Evolutionary conservation across 306 rosid genomes (phyloP).

Genomic region (Hippophae tibetana): DNA sequence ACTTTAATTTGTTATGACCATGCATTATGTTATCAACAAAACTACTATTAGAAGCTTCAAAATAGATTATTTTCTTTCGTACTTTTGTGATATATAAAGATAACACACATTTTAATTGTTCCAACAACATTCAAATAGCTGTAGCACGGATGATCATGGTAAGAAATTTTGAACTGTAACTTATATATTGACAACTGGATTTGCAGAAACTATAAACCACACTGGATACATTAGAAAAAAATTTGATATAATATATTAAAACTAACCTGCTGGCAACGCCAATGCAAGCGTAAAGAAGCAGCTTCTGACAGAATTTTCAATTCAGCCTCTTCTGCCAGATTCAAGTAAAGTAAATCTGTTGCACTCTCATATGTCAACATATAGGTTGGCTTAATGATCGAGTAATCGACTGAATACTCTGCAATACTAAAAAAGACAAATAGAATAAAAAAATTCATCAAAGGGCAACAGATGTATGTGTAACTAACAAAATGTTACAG

Average conservation of each 20-base stretch:
- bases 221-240: not conserved
- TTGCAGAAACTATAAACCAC: not conserved
- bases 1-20: no score
- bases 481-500: not conserved
- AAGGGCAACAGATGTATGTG: constrained; percentile 1
- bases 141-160: no score
- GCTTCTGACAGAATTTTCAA: constrained; percentile 83
- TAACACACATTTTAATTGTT: no score
- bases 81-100: no score
- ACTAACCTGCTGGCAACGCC: constrained; percentile 79
- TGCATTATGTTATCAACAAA: no score
- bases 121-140: no score
- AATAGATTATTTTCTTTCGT: no score
- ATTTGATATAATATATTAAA: not conserved
- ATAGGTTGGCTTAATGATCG: constrained; percentile 83
- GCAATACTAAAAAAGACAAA: constrained; percentile 53
- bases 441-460: constrained; percentile 4
- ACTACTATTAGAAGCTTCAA: no score
- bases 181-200: no score
- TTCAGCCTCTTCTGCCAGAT: constrained; percentile 79
- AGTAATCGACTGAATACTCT: constrained; percentile 76
- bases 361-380: constrained; percentile 97
- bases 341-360: constrained; percentile 80
- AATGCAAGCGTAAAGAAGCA: constrained; percentile 62
- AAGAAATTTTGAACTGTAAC: no score